These are phyloP conservation scores for Viola odorata DNA, from an alignment of 345 rosid genomes.

Conservation along the genomic window DNA sequence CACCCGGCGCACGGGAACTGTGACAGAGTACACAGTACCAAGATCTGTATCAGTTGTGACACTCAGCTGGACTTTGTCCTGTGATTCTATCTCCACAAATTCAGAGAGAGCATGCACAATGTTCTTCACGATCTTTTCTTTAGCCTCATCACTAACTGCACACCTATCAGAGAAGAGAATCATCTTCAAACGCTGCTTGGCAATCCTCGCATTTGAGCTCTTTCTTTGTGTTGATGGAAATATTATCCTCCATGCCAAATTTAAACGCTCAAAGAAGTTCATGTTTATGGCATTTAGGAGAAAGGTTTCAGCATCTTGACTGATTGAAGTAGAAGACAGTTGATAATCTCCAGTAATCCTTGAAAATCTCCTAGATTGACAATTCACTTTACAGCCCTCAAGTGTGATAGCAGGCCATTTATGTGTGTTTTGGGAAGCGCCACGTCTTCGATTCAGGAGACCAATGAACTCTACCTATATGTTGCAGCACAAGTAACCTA, in stretches of 20 bases:
- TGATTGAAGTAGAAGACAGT: slow-evolving; percentile 45
- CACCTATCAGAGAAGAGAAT: slow-evolving; percentile 96
- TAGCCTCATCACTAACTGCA: slow-evolving; percentile 91
- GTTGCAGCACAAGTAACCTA: slow-evolving; percentile 9
- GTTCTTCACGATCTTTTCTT: slow-evolving; percentile 74
- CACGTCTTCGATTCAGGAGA: slow-evolving; percentile 32
- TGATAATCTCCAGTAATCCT: slow-evolving; percentile 47
- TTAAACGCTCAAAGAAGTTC: slow-evolving; percentile 80
- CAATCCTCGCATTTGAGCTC: slow-evolving; percentile 89
- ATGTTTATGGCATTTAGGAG: slow-evolving; percentile 64
- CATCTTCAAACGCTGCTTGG: slow-evolving; percentile 95
- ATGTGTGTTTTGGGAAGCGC: slow-evolving; percentile 19
- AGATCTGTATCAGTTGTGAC: slow-evolving; percentile 79
- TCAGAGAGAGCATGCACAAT: slow-evolving; percentile 72
- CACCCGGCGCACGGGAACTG: slow-evolving; percentile 87
- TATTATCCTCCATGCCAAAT: slow-evolving; percentile 85
- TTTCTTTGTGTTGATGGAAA: slow-evolving; percentile 72
- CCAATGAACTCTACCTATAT: slow-evolving; percentile 48
- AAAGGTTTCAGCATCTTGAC: slow-evolving; percentile 65
- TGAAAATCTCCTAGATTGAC: slow-evolving; percentile 36
- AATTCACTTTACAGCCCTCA: slow-evolving; percentile 19
- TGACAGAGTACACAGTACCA: slow-evolving; percentile 90
- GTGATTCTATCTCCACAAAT: slow-evolving; percentile 91
- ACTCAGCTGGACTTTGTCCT: slow-evolving; percentile 88
- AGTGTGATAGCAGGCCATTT: slow-evolving; percentile 33